Percentiles rank a stretch among this genome's conserved stretches.
Conservation (phyloP, 2,329 filamentous ascomycete species). For the Epichloe brachyelytri region DNA sequence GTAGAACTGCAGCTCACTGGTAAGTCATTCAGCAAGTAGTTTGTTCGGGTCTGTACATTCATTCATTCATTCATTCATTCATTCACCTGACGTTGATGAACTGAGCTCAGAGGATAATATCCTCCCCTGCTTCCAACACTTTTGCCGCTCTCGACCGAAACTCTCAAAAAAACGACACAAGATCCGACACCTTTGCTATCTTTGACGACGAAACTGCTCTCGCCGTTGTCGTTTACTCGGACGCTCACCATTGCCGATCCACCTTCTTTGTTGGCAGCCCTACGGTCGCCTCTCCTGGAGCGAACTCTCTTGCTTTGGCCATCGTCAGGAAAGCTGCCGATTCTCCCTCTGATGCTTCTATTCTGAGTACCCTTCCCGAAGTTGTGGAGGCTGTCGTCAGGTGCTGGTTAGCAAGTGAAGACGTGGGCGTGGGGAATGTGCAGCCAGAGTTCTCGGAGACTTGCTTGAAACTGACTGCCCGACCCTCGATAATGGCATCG, state of each 20-base stretch:
- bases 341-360: conserved; percentile 33
- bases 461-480: conserved; percentile 44
- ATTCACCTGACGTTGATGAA: background rate
- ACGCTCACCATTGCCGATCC: conserved; percentile 38
- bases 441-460: conserved; percentile 35
- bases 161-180: conserved; percentile 37
- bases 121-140: conserved; percentile 36
- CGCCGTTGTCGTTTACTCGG: conserved; percentile 38
- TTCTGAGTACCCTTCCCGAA: conserved; percentile 35
- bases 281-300: conserved; percentile 40
- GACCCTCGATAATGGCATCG: conserved; percentile 12
- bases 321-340: conserved; percentile 42
- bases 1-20: conserved; percentile 46
- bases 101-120: conserved; percentile 34
- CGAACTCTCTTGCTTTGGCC: conserved; percentile 43
- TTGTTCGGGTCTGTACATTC: background rate
- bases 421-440: conserved; percentile 43
- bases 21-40: conserved; percentile 11
- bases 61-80: background rate
- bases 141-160: conserved; percentile 38
- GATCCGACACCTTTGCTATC: conserved; percentile 39
- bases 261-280: conserved; percentile 36
- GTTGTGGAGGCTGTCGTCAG: conserved; percentile 35
- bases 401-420: conserved; percentile 39
- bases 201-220: conserved; percentile 42